phyloP scores from a whole-genome alignment of 139 green algal species.

The Coelastrella sp. region DNA sequence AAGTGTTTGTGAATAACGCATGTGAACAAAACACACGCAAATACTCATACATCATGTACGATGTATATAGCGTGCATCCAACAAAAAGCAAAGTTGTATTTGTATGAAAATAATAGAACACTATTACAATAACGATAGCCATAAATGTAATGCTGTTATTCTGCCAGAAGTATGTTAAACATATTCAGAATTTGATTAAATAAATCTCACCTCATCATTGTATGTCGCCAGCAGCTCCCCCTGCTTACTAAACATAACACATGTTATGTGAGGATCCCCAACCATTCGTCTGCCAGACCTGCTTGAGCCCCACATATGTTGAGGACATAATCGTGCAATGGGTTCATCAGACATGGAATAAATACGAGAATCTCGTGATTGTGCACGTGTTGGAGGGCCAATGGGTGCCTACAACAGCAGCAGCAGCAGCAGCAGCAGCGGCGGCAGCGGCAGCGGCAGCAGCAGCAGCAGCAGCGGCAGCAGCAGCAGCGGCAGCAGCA shows the following conservation, averaged over 20 bases:
- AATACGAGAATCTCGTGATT: background rate
- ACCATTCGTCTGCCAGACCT: background rate
- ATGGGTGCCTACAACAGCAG: background rate
- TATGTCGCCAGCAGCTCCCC: conserved; percentile 79
- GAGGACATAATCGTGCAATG: conserved; percentile 50
- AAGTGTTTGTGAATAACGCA: background rate
- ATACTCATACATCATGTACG: background rate
- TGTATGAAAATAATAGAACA: background rate
- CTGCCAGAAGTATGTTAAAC: too few species aligned
- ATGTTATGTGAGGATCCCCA: conserved; percentile 50
- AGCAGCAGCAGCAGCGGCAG: background rate
- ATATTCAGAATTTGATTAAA: too few species aligned
- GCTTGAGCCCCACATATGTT: background rate
- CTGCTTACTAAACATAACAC: conserved; percentile 46
- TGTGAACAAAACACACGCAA: background rate
- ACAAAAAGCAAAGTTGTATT: background rate
- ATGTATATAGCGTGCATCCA: background rate
- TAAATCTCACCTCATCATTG: conserved; percentile 64
- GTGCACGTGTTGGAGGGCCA: background rate
- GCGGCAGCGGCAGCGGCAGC: background rate
- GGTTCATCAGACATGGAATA: conserved; percentile 35
- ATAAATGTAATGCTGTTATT: too few species aligned
- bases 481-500: background rate
- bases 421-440: conserved; percentile 2
- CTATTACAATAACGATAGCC: background rate